Base-by-base conservation (phyloP, 1,139 yeast genomes). In the Pichia sp. region DNA sequence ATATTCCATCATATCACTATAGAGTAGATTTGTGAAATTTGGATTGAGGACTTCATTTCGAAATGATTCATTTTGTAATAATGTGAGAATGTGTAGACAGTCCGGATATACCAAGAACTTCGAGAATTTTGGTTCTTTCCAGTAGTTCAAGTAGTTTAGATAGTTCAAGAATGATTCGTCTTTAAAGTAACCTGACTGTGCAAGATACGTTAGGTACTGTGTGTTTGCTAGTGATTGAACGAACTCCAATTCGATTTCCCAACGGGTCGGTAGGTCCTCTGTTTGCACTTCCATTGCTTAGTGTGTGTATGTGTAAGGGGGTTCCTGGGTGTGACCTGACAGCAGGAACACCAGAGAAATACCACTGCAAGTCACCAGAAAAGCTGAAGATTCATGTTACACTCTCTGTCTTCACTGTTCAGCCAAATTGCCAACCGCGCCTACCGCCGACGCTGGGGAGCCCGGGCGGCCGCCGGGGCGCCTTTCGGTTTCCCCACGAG, bases 211-310 rank as follows among this genome's bases (percentile, higher is more conserved):
- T 50, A 87, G 70, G 58, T 87, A 86, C 63, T 81, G 90, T 38
- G 88, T 82, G 61, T 86, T 87, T 18, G 91, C 80, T 42, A 86
- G 71, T n/a, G 91, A 81, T 65, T 86, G 96, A 7, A 86, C 88
- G 64, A 86, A 87, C 61, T 85, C 95, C 31, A 85, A 72, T 59
- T 85, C 95, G 31, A 85, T 79, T 58, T 86, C 95, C 87, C 91
- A 86, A 55, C 94, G 66, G 11, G 85, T 77, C 14, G 94, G 93
- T 24, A 83, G 71, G 34, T 66, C 67, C 36, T 59, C 58, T 18
- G 19, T 19, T 21, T 19, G 24, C 10, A 22, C 36, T n/a, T 33
- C 9, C 42, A 33, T 38, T 10, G 22, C 14, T 19, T 38, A 28
- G 9, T 28, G 31, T 4, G 5, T 28, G 31, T 24, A 24, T 24